Evolutionary conservation across 148 eudicot species (phyloP).

Genomic region (Silene uniflora): DNA sequence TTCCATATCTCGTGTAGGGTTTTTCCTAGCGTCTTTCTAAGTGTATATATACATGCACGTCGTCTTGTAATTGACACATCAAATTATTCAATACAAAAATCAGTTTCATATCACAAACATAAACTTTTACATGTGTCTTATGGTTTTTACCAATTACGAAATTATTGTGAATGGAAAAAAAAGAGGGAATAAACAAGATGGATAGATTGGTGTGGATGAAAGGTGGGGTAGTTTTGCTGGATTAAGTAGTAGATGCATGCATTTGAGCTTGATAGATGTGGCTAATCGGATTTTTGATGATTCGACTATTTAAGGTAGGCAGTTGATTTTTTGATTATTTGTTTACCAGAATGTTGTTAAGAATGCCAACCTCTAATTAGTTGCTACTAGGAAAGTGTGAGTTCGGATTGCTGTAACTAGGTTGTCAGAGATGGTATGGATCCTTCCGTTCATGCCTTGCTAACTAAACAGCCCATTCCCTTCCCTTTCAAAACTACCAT

Average conservation of each 20-base stretch:
- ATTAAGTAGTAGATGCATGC: conserved; percentile 3
- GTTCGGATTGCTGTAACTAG: not conserved
- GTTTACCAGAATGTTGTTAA: not conserved
- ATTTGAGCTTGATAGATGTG: not conserved
- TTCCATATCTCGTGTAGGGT: no score
- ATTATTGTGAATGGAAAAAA: not conserved
- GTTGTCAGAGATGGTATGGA: not conserved
- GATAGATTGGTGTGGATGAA: not conserved
- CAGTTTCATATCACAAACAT: no score
- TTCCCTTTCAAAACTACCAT: no score
- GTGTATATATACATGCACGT: no score
- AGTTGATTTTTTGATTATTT: not conserved
- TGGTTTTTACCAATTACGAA: not conserved
- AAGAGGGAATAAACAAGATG: not conserved
- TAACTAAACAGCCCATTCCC: no score
- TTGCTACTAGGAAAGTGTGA: conserved; percentile 4
- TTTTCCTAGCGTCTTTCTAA: no score
- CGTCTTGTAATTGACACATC: no score
- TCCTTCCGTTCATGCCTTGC: no score
- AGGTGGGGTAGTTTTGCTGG: conserved; percentile 1
- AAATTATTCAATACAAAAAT: no score
- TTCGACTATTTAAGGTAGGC: not conserved
- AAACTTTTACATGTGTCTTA: no score
- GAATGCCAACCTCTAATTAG: not conserved
- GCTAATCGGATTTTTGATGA: conserved; percentile 6